phyloP scores from a whole-genome alignment of 805 yeast genomes.

The Ogataea corticis region DNA sequence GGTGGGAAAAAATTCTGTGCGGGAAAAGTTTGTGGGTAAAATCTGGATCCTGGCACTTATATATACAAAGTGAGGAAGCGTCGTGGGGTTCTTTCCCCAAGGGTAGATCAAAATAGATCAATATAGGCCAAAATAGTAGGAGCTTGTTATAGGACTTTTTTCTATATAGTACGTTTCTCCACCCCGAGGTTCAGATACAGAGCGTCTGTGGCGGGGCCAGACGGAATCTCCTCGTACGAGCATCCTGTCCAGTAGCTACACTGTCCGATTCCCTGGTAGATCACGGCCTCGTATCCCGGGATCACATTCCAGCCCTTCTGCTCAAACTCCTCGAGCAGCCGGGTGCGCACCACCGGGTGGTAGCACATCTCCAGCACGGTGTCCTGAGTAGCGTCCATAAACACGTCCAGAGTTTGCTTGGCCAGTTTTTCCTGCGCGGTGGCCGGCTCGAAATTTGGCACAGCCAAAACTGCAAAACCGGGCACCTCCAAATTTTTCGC shows the following conservation, averaged over 20 bases:
- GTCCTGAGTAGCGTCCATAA: conserved; percentile 6
- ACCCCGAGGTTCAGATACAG: conserved; percentile 6
- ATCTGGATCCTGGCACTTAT: no score
- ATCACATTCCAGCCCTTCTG: conserved; percentile 12
- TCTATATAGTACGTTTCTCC: neutral
- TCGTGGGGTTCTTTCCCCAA: no score
- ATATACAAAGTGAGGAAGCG: no score
- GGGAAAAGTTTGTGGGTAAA: no score
- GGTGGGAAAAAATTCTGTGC: no score
- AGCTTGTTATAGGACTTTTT: no score
- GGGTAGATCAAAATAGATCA: no score
- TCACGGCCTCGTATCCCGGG: conserved; percentile 16
- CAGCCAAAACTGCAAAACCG: conserved; percentile 9
- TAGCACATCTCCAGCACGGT: conserved; percentile 15
- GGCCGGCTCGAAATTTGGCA: conserved; percentile 10
- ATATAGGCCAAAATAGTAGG: no score
- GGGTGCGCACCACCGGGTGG: conserved; percentile 12
- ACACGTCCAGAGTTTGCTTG: conserved; percentile 9
- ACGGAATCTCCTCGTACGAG: conserved; percentile 6
- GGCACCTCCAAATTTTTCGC: conserved; percentile 7
- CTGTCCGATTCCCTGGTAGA: conserved; percentile 16
- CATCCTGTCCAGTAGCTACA: conserved; percentile 12
- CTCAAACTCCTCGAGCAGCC: conserved; percentile 11
- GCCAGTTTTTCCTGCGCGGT: conserved; percentile 11
- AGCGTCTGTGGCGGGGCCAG: conserved; percentile 2